These are phyloP conservation scores for Pholiota microspora DNA, from an alignment of 768 basidiomycete species.

Conservation along the genomic window DNA sequence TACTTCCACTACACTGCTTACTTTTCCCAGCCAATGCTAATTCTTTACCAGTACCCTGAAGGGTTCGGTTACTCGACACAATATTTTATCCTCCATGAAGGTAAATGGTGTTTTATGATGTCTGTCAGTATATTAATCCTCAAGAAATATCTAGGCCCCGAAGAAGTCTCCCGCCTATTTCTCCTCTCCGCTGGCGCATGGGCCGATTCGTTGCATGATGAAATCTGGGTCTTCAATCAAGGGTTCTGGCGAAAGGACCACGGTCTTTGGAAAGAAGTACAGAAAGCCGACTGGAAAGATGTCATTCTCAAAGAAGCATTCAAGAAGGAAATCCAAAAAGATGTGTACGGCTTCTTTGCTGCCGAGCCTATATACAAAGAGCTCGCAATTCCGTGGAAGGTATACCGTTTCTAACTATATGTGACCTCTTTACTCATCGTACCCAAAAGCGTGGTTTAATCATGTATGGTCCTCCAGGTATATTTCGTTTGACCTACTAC, in stretches of 20 bases:
- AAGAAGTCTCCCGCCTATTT: conserved; percentile 49
- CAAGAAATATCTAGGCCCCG: conserved; percentile 29
- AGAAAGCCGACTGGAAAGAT: conserved; percentile 71
- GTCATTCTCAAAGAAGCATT: conserved; percentile 69
- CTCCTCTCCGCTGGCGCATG: conserved; percentile 53
- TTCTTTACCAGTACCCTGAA: conserved; percentile 27
- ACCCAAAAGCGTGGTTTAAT: conserved; percentile 69
- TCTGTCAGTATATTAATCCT: too few relatives aligned
- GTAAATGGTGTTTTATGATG: conserved; percentile 22
- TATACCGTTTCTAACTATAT: conserved; percentile 18
- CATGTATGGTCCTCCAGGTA: conserved; percentile 59
- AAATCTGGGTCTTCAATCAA: conserved; percentile 77
- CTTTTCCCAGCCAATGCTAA: background rate
- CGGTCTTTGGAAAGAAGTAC: conserved; percentile 57
- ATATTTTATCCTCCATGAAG: conserved; percentile 61
- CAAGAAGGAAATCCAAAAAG: conserved; percentile 68
- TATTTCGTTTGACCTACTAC: background rate
- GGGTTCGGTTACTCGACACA: conserved; percentile 28
- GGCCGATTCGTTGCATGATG: conserved; percentile 54
- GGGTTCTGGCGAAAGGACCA: conserved; percentile 67
- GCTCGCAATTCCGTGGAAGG: conserved; percentile 83
- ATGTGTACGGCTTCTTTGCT: conserved; percentile 78
- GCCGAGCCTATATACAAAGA: conserved; percentile 72
- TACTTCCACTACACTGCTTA: background rate
- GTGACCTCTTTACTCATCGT: background rate